A percentile compares a stretch with the other conserved stretches of the same genome.
These are phyloP conservation scores for Myxozyma udenii DNA, from an alignment of 805 yeast species.

Conservation along the genomic window DNA sequence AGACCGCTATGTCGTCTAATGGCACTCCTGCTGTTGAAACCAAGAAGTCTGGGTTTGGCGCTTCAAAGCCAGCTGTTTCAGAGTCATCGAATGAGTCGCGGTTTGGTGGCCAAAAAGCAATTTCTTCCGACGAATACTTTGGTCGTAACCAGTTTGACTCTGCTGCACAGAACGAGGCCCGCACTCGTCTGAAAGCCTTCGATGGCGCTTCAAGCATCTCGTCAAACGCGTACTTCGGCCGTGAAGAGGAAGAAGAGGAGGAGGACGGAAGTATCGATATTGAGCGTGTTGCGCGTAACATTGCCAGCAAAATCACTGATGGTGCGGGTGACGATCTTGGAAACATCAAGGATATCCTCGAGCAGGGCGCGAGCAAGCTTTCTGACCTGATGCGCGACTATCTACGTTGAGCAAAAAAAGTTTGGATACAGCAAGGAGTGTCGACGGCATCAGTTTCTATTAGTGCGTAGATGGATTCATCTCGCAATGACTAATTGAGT, in stretches of 20 bases:
- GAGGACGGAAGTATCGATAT: slow-evolving; percentile 46
- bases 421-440: no score
- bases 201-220: slow-evolving; percentile 88
- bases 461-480: no score
- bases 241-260: slow-evolving; percentile 57
- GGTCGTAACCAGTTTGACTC: slow-evolving; percentile 85
- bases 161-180: slow-evolving; percentile 73
- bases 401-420: slow-evolving; percentile 5
- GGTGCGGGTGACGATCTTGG: slow-evolving; percentile 85
- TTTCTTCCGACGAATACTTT: slow-evolving; percentile 91
- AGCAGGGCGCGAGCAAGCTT: slow-evolving; percentile 87
- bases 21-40: slow-evolving; percentile 36
- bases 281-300: slow-evolving; percentile 57
- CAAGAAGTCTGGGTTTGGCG: slow-evolving; percentile 42
- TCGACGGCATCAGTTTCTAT: no score
- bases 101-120: slow-evolving; percentile 87
- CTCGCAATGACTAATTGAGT: no score
- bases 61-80: slow-evolving; percentile 41
- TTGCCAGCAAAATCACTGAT: slow-evolving; percentile 65
- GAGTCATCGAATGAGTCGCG: slow-evolving; percentile 43
- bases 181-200: slow-evolving; percentile 72
- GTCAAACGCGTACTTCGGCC: slow-evolving; percentile 88
- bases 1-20: slow-evolving; percentile 66
- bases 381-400: slow-evolving; percentile 82
- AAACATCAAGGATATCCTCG: slow-evolving; percentile 84